These are phyloP conservation scores for Ascochyta rabiei DNA, from an alignment of 2,329 filamentous ascomycete genomes.

Conservation along the genomic window DNA sequence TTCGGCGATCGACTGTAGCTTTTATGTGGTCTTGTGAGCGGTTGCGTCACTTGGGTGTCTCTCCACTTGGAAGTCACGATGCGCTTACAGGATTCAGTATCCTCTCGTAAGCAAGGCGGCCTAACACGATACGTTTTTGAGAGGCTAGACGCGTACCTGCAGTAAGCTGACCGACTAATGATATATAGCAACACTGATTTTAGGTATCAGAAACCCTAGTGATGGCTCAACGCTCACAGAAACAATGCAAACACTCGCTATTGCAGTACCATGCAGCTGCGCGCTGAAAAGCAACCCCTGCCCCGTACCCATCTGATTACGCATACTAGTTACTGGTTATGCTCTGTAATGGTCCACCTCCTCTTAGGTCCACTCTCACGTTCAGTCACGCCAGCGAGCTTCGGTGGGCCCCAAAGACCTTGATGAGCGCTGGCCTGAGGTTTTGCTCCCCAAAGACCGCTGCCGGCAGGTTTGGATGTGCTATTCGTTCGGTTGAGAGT, in stretches of 20 bases:
- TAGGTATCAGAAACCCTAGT: neutral
- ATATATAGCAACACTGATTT: neutral
- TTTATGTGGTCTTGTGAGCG: constrained; percentile 12
- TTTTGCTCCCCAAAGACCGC: constrained; percentile 38
- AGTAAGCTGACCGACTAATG: constrained; percentile 2
- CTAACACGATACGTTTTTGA: neutral
- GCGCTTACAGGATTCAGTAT: neutral
- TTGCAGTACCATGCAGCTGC: neutral
- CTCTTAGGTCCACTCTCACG: constrained; percentile 50
- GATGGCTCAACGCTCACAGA: constrained; percentile 10
- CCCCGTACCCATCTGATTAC: neutral
- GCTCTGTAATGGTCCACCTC: constrained; percentile 52
- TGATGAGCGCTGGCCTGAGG: constrained; percentile 28
- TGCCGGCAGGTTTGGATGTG: constrained; percentile 1
- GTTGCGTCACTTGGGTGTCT: constrained; percentile 11
- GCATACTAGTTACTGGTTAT: constrained; percentile 26
- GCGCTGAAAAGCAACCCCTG: neutral
- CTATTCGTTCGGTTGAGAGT: constrained; percentile 26
- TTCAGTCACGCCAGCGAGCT: constrained; percentile 43
- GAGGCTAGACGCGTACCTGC: constrained; percentile 16
- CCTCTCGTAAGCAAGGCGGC: neutral
- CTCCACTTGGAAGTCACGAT: neutral
- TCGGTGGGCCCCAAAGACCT: constrained; percentile 54
- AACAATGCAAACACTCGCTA: neutral
- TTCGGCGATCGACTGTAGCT: neutral